phyloP scores from a whole-genome alignment of 2,329 filamentous ascomycete species.

The Arthroderma sp. region DNA sequence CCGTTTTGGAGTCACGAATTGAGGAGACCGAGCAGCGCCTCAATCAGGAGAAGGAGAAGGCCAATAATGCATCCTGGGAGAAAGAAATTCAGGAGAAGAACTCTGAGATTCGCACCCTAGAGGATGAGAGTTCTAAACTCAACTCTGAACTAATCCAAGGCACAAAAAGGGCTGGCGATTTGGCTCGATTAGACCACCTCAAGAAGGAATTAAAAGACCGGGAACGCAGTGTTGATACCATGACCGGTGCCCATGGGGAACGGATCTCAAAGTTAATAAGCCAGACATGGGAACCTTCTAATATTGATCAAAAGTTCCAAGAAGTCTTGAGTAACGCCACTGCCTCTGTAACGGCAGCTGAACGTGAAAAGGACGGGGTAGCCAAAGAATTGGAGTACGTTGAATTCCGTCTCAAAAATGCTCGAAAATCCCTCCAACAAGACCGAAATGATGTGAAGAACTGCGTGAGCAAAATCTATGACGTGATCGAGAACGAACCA shows the following conservation, averaged over 20 bases:
- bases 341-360: conserved; percentile 48
- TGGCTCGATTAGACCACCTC: conserved; percentile 70
- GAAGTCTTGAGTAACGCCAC: conserved; percentile 45
- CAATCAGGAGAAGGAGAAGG: conserved; percentile 47
- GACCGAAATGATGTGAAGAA: conserved; percentile 49
- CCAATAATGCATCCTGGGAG: conserved; percentile 55
- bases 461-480: conserved; percentile 50
- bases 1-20: conserved; percentile 60
- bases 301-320: conserved; percentile 60
- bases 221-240: conserved; percentile 61
- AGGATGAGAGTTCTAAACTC: conserved; percentile 58
- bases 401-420: conserved; percentile 56
- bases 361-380: conserved; percentile 56
- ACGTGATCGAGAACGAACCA: conserved; percentile 42
- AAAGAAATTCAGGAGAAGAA: conserved; percentile 55
- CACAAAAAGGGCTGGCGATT: conserved; percentile 65
- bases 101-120: conserved; percentile 51
- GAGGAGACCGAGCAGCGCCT: conserved; percentile 55
- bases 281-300: conserved; percentile 53
- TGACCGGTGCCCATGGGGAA: conserved; percentile 59
- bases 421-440: conserved; percentile 50
- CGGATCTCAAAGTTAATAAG: conserved; percentile 56
- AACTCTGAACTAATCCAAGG: conserved; percentile 72
- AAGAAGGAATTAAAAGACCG: conserved; percentile 67
- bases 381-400: conserved; percentile 63